Base-by-base conservation (phyloP, 2,329 filamentous ascomycete genomes). In the Colletotrichum spaethianum region DNA sequence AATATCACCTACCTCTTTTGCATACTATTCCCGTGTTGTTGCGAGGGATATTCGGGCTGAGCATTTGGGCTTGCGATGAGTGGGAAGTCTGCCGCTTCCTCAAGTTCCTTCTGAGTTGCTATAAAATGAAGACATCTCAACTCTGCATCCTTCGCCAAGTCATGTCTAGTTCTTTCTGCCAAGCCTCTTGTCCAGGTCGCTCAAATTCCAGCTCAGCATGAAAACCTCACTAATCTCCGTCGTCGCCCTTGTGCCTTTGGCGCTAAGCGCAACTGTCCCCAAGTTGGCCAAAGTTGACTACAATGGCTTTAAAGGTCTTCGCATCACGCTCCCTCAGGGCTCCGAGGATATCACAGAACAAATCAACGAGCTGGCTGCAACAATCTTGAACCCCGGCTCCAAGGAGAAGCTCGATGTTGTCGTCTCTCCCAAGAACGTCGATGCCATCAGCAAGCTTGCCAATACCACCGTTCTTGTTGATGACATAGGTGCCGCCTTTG, bases 401-500 rank as follows among this genome's bases (percentile, higher is more conserved):
- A 63, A 53, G 26, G 56, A 52, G 4, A 26, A 38, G 18, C 46
- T 83, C 3, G 81, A 83, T 56, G 74, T 83, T 23, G 76, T 81
- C 14, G 69, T 82, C 14, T 74, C 77, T 0, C 80, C 81, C 11
- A 75, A 75, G 20, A 75, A 82, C 7, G 33, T 80, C 7, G 65
- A 60, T 3, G 73, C 75, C 12, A 80, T 83, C 67, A 74, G 79
- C 53, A 71, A 66, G 1, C 76, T 83, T 18, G 76, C 82, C 20
- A 76, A 82, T 40, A 78, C 77, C 46, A 74, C 75, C 5, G 74
- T 79, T 40, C 75, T 81, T 57, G 77, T 80, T 23, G 73, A 79
- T 31, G 75, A 82, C 31, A 75, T 82, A 0, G 79, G 76, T 0
- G 75, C 72, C 3, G 80, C 78, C 0, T 79, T 82, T 59, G 65